Base-by-base conservation (phyloP, 2,329 filamentous ascomycete genomes). In the Falciphora oryzae region DNA sequence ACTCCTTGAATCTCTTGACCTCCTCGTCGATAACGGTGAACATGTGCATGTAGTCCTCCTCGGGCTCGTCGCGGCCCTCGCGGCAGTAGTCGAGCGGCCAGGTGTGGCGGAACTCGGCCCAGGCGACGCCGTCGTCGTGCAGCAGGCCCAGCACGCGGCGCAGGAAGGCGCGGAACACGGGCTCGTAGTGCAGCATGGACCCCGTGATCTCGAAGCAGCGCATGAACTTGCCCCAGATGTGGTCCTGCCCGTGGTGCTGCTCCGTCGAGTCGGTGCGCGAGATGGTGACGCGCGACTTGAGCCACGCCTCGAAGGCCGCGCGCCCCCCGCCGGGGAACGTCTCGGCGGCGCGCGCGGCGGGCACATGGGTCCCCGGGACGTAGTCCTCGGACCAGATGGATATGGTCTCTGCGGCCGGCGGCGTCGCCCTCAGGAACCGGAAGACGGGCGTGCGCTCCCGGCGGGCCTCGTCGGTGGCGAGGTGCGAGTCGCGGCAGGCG, bases 171-270 rank as follows among this genome's bases (percentile, higher is more conserved):
- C 92, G 86, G 77, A 91, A 94, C 67, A 98, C 91, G 18, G 93
- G 93, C 76, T 97, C 94, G 76, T 97, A 97, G 76, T 90, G 91
- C 61, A 97, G 82, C 63, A 97, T 84, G 22, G 87, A 89, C 57
- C 85, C 85, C 59, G 94, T 82, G 4, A 94, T 85, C 3, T 83
- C 77, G 75, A 97, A 97, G 67, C 89, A 90, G 59, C 84, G 85
- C 62, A 78, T 79, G 76, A 97, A 96, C 72, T 95, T 93, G 29
- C 81, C 79, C 93, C 93, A 97, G 64, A 96, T 89, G 63, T 89
- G 89, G 73, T 95, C 89, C 22, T 93, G 83, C 3, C 93, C 92
- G 70, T 93, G 89, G 71, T 95, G 89, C 72, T 97, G 92, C 68
- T 89, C 84, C 59, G 93, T 81, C 14, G 88, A 89, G 73, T 96